These are phyloP conservation scores for Verruconis gallopava DNA, from an alignment of 2,329 filamentous ascomycete genomes.

Conservation along the genomic window DNA sequence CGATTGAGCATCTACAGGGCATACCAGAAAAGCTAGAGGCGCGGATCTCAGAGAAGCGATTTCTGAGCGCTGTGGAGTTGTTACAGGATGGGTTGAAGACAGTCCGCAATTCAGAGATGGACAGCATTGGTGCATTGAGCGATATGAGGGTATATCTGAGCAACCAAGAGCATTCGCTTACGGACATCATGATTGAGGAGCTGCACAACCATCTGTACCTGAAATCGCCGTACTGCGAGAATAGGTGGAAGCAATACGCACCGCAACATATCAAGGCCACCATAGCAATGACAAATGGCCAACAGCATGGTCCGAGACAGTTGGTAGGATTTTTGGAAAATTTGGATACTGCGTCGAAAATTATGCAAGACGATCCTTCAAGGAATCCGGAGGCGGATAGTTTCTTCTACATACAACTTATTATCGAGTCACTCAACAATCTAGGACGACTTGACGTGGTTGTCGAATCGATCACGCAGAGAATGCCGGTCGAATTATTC, in stretches of 20 bases:
- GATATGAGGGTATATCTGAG: conserved; percentile 79
- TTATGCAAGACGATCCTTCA: conserved; percentile 70
- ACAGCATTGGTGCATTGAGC: conserved; percentile 76
- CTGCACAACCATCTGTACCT: conserved; percentile 94
- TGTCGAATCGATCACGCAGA: conserved; percentile 81
- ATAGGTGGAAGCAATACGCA: conserved; percentile 78
- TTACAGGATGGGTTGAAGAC: conserved; percentile 76
- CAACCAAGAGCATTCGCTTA: conserved; percentile 84
- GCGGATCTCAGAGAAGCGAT: conserved; percentile 90
- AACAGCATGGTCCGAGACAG: conserved; percentile 27
- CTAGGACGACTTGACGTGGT: conserved; percentile 76
- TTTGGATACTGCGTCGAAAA: conserved; percentile 36
- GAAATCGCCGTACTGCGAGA: conserved; percentile 94
- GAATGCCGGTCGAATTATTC: conserved; percentile 87
- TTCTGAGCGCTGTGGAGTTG: conserved; percentile 83
- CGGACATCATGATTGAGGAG: conserved; percentile 94
- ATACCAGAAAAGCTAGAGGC: conserved; percentile 90
- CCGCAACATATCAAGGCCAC: conserved; percentile 45
- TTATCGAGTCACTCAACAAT: conserved; percentile 83
- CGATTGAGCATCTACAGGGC: conserved; percentile 75
- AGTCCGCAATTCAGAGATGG: conserved; percentile 75
- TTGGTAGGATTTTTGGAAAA: conserved; percentile 44
- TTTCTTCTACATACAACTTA: conserved; percentile 78
- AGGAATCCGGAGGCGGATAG: conserved; percentile 93
- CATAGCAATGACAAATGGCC: conserved; percentile 18